Base-by-base conservation (phyloP, 2,329 filamentous ascomycete genomes). In the Ophiostoma ips region DNA sequence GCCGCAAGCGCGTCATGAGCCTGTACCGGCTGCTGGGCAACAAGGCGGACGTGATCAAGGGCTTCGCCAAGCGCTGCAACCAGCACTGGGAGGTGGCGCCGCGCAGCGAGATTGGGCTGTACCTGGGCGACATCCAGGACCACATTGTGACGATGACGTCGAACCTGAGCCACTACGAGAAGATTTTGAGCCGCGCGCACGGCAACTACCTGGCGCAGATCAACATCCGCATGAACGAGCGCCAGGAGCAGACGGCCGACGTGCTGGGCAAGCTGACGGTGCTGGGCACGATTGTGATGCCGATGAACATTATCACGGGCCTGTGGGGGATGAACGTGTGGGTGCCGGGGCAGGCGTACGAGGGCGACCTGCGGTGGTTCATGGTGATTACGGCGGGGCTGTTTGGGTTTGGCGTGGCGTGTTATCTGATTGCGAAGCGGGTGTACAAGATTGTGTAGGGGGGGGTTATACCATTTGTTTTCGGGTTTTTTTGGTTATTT, bases 291-390 rank as follows among this genome's bases (percentile, higher is more conserved):
- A 96, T 98, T 58, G 90, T 98, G 3, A 71, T 98, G 51, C 92
- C 92, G 11, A 95, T 98, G 89, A 98, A 98, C 64, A 94, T 98
- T 62, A 90, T 98, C 60, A 96, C 92, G 2, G 92, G 92, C 58
- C 80, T 96, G 60, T 98, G 90, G 89, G 92, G 90, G 48, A 96
- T 96, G 90, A 98, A 98, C 71, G 85, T 90, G 34, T 87, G 87
- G 72, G 92, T 98, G 0, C 92, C 92, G 0, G 92, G 92, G 2
- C 90, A 96, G 64, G 83, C 90, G 43, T 70, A 81, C 52, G 87
- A 94, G 56, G 75, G 73, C 15, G 84, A 84, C 59, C 67, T 90
- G 48, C 71, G 69, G 21, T 92, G 85, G 85, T 92, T 89, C 63
- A 78, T 73, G 62, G 79, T 72, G 51, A 79, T 83, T 59, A 92